phyloP scores from a whole-genome alignment of 2,329 filamentous ascomycete genomes.

The Herpomyces periplanetae region DNA sequence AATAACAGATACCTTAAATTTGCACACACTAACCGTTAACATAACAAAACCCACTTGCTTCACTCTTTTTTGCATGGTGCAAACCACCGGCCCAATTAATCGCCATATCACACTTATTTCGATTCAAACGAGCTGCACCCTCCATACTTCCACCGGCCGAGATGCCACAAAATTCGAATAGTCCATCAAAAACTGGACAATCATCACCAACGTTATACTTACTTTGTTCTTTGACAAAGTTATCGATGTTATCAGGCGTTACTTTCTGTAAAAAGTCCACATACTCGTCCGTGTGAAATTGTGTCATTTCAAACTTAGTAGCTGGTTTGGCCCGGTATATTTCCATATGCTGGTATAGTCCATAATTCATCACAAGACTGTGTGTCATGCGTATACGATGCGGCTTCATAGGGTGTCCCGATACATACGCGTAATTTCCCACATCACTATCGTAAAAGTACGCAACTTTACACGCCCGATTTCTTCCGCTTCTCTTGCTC shows the following conservation, averaged over 20 bases:
- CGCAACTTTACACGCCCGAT: no score
- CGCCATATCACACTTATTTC: constrained; percentile 61
- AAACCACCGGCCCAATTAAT: constrained; percentile 91
- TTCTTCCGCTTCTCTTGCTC: no score
- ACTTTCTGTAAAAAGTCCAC: constrained; percentile 25
- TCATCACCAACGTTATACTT: constrained; percentile 39
- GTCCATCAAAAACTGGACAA: constrained; percentile 83
- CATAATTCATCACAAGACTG: constrained; percentile 5
- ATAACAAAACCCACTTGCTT: constrained; percentile 89
- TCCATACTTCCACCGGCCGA: constrained; percentile 69
- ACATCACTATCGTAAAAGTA: constrained; percentile 98
- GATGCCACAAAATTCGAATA: constrained; percentile 77
- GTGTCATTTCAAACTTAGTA: not conserved
- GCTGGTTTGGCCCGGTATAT: constrained; percentile 1
- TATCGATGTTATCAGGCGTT: constrained; percentile 93
- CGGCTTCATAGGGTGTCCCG: constrained; percentile 25
- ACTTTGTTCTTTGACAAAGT: constrained; percentile 61
- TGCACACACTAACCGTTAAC: constrained; percentile 22
- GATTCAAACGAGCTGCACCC: constrained; percentile 54
- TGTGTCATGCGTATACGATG: constrained; percentile 25
- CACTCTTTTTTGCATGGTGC: constrained; percentile 75
- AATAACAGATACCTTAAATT: constrained; percentile 5
- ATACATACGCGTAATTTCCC: constrained; percentile 83
- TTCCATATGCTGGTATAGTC: not conserved
- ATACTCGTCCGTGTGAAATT: constrained; percentile 3